Evolutionary conservation across 2,329 filamentous ascomycete species (phyloP), one percentile per base, ranked within the genome.

Genomic region (Fusarium acutatum): DNA sequence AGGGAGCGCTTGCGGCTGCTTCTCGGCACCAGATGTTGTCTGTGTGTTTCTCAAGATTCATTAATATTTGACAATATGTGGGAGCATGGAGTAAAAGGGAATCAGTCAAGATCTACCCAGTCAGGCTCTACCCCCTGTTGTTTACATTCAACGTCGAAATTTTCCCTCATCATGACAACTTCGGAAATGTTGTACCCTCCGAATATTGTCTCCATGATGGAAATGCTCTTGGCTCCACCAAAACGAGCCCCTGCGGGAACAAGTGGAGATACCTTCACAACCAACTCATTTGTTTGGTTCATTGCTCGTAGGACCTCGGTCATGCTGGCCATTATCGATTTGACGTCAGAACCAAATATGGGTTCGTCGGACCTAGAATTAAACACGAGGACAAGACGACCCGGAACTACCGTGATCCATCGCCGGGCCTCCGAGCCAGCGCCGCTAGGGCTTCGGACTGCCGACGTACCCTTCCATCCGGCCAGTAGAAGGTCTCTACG

Each of bases 401-500:
- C 64, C 65, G 66, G 67, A 74, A 74, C 70, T 72, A 68, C 70
- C 70, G 62, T 58, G 50, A 40, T 58, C 73, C 71, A 74, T 71
- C 74, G 64, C 71, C 71, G 71, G 76, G 67, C 72, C 62, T 75
- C 69, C 70, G 63, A 73, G 64, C 59, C 41, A 67, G 26, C 56
- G 44, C 62, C 66, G 57, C 72, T 70, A 66, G 57, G 57, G 57
- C 62, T 65, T 77, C 73, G 75, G 73, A 76, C 67, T 70, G 66
- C 76, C 76, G 76, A 78, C 41, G 26, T 61, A 54, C 75, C 76
- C 73, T 73, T 77, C 64, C 64, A 76, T 62, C 76, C 74, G 74
- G 69, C 43, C 62, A 69, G 60, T 60, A 47, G 56, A 38, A 35
- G 54, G 28, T 60, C 46, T 52, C 30, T 41, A 61, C 38, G 57